These are phyloP conservation scores for Triticum turgidum DNA, from an alignment of 176 grass and related monocot species.

Conservation along the genomic window DNA sequence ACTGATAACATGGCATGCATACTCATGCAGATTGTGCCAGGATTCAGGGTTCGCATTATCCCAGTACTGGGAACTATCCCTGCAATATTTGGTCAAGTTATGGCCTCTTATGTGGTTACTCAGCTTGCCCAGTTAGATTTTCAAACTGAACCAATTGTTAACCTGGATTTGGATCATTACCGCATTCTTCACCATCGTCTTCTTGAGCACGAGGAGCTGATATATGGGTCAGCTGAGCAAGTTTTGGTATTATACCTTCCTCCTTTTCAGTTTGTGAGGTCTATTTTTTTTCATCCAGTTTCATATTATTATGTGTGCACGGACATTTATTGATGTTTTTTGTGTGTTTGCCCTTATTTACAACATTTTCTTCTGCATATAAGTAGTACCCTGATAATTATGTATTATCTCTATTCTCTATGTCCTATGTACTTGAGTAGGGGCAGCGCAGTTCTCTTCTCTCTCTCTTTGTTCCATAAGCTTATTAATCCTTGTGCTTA, in stretches of 20 bases:
- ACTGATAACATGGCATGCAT: slow-evolving; percentile 20
- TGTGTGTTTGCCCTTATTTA: neutral
- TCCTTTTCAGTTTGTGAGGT: neutral
- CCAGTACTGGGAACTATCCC: slow-evolving; percentile 90
- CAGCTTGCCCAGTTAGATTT: slow-evolving; percentile 63
- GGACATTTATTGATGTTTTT: neutral
- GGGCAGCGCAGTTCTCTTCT: neutral
- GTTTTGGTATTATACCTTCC: slow-evolving; percentile 60
- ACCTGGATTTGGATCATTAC: slow-evolving; percentile 98
- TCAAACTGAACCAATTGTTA: slow-evolving; percentile 87
- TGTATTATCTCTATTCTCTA: neutral
- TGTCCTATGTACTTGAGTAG: neutral
- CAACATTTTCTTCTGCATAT: neutral
- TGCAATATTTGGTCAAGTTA: slow-evolving; percentile 96
- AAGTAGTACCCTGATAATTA: neutral
- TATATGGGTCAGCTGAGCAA: slow-evolving; percentile 69
- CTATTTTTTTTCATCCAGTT: neutral
- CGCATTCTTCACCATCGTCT: slow-evolving; percentile 82
- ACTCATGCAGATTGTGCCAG: slow-evolving; percentile 73
- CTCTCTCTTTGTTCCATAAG: neutral
- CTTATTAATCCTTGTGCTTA: neutral
- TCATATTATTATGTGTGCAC: neutral
- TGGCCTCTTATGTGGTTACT: slow-evolving; percentile 88
- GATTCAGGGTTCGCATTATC: slow-evolving; percentile 95
- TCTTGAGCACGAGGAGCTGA: slow-evolving; percentile 88